Percentiles rank a stretch among this genome's conserved stretches.
Conservation (phyloP, 306 rosid genomes). For the Cicer chorassanicum region DNA sequence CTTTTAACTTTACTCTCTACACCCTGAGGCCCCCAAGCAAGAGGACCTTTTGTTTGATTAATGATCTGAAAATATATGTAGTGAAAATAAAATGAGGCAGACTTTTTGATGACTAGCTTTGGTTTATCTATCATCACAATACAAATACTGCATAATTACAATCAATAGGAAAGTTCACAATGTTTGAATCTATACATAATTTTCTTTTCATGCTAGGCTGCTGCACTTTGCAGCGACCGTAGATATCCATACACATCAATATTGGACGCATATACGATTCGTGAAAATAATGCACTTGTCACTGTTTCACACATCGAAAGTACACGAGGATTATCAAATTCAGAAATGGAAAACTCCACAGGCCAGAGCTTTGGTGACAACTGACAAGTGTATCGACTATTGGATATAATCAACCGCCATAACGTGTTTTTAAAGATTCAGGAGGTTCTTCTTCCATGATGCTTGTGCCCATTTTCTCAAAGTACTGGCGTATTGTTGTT, state of each 20-base stretch:
- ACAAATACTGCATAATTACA: neutral
- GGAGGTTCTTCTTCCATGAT: slow-evolving; percentile 57
- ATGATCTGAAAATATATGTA: too few relatives aligned
- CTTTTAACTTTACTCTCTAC: too few relatives aligned
- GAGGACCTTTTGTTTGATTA: too few relatives aligned
- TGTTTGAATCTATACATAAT: slow-evolving; percentile 2
- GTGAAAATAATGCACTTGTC: neutral
- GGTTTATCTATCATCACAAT: neutral
- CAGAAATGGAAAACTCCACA: neutral
- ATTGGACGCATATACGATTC: neutral
- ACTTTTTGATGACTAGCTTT: too few relatives aligned
- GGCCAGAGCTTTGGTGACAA: neutral
- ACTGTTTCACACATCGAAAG: neutral
- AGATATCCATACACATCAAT: neutral
- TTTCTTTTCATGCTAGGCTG: neutral
- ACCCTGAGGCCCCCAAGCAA: too few relatives aligned
- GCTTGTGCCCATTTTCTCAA: slow-evolving; percentile 44
- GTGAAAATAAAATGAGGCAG: too few relatives aligned
- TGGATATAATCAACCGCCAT: slow-evolving; percentile 47
- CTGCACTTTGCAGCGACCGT: neutral
- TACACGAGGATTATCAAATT: slow-evolving; percentile 2
- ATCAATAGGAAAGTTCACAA: neutral
- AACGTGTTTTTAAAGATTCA: slow-evolving; percentile 51
- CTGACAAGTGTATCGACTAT: neutral
- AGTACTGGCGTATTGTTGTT: slow-evolving; percentile 54